Evolutionary conservation across 208 protist species (phyloP), one percentile per base, ranked within the genome.

Genomic region (Zelonia costaricensis): DNA sequence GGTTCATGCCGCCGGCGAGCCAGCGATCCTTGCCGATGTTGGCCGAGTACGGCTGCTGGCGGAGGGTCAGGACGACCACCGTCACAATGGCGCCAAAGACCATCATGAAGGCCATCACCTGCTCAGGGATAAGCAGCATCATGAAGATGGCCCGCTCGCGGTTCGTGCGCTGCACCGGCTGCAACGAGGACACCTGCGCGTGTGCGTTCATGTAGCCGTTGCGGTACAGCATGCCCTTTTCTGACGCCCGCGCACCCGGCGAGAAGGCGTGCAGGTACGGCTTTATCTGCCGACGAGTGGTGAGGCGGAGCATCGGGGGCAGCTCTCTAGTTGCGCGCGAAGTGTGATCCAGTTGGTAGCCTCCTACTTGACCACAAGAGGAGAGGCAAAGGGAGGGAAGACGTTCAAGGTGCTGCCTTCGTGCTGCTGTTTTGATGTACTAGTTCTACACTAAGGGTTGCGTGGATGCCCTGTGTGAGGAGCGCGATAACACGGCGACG

Each of bases 191-290:
- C 4, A 93, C 55, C 20, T 84, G 84, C 5, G 84, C 80, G 59
- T 93, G 82, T 0, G 78, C 76, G 57, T 95, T 95, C 76, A 89
- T 84, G 60, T 95, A 88, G 68, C 71, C 91, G 65, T 92, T 93
- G 49, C 90, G 90, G 74, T 95, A 95, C 35, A 95, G 58, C 78
- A 90, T 87, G 9, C 90, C 90, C 62, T 91, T 90, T 59, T 95
- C 84, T 2, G 90, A 89, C 10, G 90, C 38, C 38, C 84, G 71
- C 6, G 49, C 71, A n/a, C 86, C 90, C 18, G 86, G 86, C 16
- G 85, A 89, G 62, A 95, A 89, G 47, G 82, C 82, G 66, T 95
- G 90, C 10, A 92, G 65, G 59, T 75, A 92, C 30, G 90, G 90
- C 69, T 91, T 91, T 10, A 93, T 92, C 49, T 52, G 47, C 35